Percentiles rank a stretch among this genome's conserved stretches.
These are phyloP conservation scores for Penicillium sp. DNA, from an alignment of 2,329 filamentous ascomycete genomes.

Conservation along the genomic window DNA sequence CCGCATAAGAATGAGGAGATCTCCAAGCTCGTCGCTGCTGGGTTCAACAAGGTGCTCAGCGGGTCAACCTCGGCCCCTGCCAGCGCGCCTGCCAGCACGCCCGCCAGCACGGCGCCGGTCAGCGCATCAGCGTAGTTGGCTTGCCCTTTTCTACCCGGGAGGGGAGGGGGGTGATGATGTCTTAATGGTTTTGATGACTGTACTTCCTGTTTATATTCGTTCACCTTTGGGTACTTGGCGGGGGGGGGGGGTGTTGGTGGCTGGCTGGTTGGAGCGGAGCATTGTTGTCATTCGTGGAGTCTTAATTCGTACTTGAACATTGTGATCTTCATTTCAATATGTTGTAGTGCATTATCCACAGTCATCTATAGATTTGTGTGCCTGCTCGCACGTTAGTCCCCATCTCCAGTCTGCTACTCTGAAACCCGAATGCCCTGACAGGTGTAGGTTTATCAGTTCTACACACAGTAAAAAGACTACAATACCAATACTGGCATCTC, in stretches of 20 bases:
- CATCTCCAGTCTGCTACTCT: too few species aligned
- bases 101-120: slow-evolving; percentile 1
- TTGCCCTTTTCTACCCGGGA: neutral
- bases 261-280: slow-evolving; percentile 5
- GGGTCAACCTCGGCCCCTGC: slow-evolving; percentile 30
- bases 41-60: slow-evolving; percentile 66
- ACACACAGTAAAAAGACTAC: neutral
- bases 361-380: neutral
- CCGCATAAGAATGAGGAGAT: slow-evolving; percentile 67
- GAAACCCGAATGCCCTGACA: too few species aligned
- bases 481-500: neutral
- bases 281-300: neutral
- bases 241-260: neutral
- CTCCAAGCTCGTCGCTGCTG: slow-evolving; percentile 44
- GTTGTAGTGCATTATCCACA: too few species aligned
- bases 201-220: neutral
- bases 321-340: neutral
- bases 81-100: neutral
- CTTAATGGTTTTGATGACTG: slow-evolving; percentile 19
- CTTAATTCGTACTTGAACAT: neutral
- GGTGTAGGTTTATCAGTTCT: neutral
- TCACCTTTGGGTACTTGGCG: slow-evolving; percentile 4
- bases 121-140: slow-evolving; percentile 50
- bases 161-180: slow-evolving; percentile 7
- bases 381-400: too few species aligned